Base-by-base conservation (phyloP, 2,329 filamentous ascomycete species). In the Colletotrichum sp. region DNA sequence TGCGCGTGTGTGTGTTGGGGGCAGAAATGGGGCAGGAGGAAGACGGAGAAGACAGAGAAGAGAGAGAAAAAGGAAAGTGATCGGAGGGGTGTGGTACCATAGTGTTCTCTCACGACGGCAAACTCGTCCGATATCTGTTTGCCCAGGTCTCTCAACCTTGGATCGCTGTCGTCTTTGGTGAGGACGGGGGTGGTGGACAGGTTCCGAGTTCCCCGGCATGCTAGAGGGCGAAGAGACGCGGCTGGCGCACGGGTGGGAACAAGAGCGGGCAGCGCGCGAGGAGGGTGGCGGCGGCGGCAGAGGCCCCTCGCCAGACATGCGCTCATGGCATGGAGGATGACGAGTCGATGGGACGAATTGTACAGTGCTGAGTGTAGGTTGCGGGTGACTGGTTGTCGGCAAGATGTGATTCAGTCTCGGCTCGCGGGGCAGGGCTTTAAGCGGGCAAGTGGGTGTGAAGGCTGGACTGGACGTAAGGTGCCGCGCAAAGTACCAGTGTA, bases 51-150 rank as follows among this genome's bases (percentile, higher is more conserved):
- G 34, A 36, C 44, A 68, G 21, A 44, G 52, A 13, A 52, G 30
- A 32, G 32, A 18, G 59, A 44, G 70, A 68, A 30, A 65, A 34
- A 30, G 73, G 36, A 32, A 49, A 49, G 68, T 28, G 64, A 60
- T 68, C 49, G 9, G 24, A 59, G 36, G 21, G 68, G 49, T n/a
- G 18, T 68, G 79, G 44, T 81, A 89, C 88, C 85, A 77, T 90
- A 90, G 63, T 83, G 81, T 10, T 88, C 86, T 63, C 83, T 85
- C 49, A 89, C 82, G 15, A 80, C 77, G 24, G 88, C 88, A 80
- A 87, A 90, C 26, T 89, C 88, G 71, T 89, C 85, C 49, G 83
- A 82, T 66, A 90, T 88, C 75, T 85, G 78, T 65, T 82, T 84
- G 1, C 85, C 87, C 6, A 88, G 73, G n/a, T 85, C 83, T 12